Evolutionary conservation across 2,329 filamentous ascomycete genomes (phyloP).

Genomic region (Raffaelea arxii): DNA sequence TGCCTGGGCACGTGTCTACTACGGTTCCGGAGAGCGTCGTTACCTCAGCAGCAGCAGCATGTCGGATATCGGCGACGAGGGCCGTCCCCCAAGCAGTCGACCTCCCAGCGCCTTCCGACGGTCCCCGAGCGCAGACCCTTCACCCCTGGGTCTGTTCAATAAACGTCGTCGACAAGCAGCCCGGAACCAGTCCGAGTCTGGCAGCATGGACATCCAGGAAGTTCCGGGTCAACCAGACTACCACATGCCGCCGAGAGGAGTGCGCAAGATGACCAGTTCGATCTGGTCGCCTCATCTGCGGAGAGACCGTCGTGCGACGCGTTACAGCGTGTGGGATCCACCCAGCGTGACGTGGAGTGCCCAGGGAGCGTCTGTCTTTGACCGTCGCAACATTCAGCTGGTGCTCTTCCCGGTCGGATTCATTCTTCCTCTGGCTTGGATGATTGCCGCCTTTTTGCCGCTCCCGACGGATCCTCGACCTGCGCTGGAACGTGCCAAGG

Average conservation of each 20-base stretch:
- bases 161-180: constrained; percentile 35
- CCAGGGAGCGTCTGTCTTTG: constrained; percentile 46
- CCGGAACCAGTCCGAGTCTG: constrained; percentile 19
- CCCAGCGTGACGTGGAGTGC: constrained; percentile 59
- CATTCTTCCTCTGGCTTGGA: constrained; percentile 66
- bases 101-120: constrained; percentile 31
- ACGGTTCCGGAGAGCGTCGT: constrained; percentile 53
- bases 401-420: constrained; percentile 69
- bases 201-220: constrained; percentile 36
- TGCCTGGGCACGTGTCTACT: constrained; percentile 57
- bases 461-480: constrained; percentile 49
- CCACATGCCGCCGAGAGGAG: constrained; percentile 19
- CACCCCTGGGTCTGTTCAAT: constrained; percentile 34
- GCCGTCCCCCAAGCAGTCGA: constrained; percentile 41
- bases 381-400: constrained; percentile 64
- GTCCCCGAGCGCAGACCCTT: constrained; percentile 42
- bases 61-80: constrained; percentile 28
- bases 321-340: constrained; percentile 60
- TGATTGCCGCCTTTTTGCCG: constrained; percentile 66
- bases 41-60: constrained; percentile 37
- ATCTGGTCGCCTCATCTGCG: constrained; percentile 68
- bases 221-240: constrained; percentile 18
- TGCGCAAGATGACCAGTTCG: constrained; percentile 44
- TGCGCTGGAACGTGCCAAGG: too few relatives aligned
- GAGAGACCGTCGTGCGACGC: constrained; percentile 48